A percentile compares a stretch with the other conserved stretches of the same genome.
Evolutionary conservation across 179 eudicot genomes (phyloP).

Genomic region (Kewa caespitosa): DNA sequence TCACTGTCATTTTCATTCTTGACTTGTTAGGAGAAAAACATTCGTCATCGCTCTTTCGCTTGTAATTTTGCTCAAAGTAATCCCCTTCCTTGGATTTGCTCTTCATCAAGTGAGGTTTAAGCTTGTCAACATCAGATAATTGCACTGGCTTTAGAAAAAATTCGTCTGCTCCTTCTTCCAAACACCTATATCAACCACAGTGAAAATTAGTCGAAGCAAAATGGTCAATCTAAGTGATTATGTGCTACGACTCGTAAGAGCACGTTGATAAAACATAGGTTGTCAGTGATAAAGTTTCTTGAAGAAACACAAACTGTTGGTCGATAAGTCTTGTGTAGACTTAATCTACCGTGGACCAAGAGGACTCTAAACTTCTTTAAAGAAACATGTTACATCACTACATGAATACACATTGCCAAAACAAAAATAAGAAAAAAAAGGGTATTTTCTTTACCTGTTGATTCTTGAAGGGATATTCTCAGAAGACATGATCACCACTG

Average conservation of each 20-base stretch:
- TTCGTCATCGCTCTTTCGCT: conserved; percentile 27
- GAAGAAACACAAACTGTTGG: too few species aligned
- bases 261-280: too few species aligned
- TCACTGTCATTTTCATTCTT: conserved; percentile 17
- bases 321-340: too few species aligned
- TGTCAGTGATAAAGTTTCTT: too few species aligned
- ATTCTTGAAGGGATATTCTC: conserved; percentile 39
- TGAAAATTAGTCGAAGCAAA: too few species aligned
- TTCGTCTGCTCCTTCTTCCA: conserved; percentile 40
- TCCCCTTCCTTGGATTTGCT: conserved; percentile 20
- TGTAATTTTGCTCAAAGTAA: conserved; percentile 12
- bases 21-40: conserved; percentile 30
- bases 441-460: conserved; percentile 22
- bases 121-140: conserved; percentile 33
- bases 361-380: too few species aligned
- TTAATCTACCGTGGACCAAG: too few species aligned
- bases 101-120: conserved; percentile 29
- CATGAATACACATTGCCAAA: too few species aligned
- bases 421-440: too few species aligned
- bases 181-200: conserved; percentile 14
- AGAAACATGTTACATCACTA: too few species aligned
- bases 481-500: conserved; percentile 47
- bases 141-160: conserved; percentile 35
- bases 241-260: too few species aligned
- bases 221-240: too few species aligned